Percentiles rank a stretch among this genome's conserved stretches.
phyloP scores from a whole-genome alignment of 371 early-diverging fungal species.

The Rhizopus delemar region DNA sequence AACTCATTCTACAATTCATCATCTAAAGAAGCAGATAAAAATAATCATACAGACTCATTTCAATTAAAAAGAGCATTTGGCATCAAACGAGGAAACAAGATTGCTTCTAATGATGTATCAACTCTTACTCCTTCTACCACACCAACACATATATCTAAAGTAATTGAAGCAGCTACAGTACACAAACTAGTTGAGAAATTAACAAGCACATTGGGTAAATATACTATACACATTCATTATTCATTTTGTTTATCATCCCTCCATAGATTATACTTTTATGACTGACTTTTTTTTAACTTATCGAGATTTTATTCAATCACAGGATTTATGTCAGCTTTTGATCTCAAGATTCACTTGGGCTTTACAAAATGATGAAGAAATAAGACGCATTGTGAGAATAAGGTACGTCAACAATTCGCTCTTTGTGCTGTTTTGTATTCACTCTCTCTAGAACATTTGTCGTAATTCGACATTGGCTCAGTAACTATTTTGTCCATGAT shows the following conservation, averaged over 20 bases:
- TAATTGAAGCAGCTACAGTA: slow-evolving; percentile 63
- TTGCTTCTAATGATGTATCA: slow-evolving; percentile 9
- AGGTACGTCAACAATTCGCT: slow-evolving; percentile 32
- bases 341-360: slow-evolving; percentile 66
- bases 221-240: not conserved
- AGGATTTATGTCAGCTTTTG: slow-evolving; percentile 57
- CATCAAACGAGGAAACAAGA: slow-evolving; percentile 12
- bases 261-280: slow-evolving; percentile 67
- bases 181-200: slow-evolving; percentile 66
- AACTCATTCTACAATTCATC: not conserved
- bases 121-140: not conserved
- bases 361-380: slow-evolving; percentile 54
- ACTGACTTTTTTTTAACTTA: slow-evolving; percentile 75
- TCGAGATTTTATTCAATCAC: slow-evolving; percentile 61
- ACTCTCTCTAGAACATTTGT: slow-evolving; percentile 58
- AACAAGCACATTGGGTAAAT: slow-evolving; percentile 55
- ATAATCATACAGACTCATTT: slow-evolving; percentile 8
- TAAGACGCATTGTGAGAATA: slow-evolving; percentile 61
- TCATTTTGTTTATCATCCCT: not conserved
- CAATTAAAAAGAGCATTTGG: slow-evolving; percentile 32
- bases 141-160: slow-evolving; percentile 32
- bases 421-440: not conserved
- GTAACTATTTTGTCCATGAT: slow-evolving; percentile 68
- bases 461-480: slow-evolving; percentile 68
- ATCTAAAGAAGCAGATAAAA: not conserved